Evolutionary conservation across 140 eudicot species (phyloP), one percentile per base, ranked within the genome.

Genomic region (Bidens hawaiensis): DNA sequence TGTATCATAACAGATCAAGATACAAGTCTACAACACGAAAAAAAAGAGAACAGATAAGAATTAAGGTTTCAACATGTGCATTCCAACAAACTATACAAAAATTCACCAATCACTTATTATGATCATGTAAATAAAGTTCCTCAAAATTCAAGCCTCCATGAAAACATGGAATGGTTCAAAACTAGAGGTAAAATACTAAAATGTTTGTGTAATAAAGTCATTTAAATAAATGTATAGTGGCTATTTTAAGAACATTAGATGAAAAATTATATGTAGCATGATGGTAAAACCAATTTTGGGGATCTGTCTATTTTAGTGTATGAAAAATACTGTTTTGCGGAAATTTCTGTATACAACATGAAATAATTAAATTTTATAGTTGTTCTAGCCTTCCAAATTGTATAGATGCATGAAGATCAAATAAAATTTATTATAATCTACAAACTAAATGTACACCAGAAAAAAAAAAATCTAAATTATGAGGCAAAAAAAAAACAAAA

Each of bases 111-210:
- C 22, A 26, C 0, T 25, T n/a, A 25, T 51, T 56, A n/a, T n/a
- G n/a, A n/a, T n/a, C n/a, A 15, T 16, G 15, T 56, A 23, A n/a
- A 30, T 27, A 6, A 27, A 54, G 61, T 22, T 30, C 42, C 15
- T 28, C 16, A 28, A 28, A 30, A 56, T 56, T 43, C 62, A 56
- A 56, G 43, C 62, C 15, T n/a, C 16, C 43, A 56, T 55, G 25
- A 23, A 27, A 24, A 25, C 60, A 53, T 53, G 13, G 21, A 53
- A 5, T 14, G 14, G 17, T 19, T 53, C 60, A 3, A 26, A 53
- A 53, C 2, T 25, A 25, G 19, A 25, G 36, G 36, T 52, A 52
- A 53, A 26, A 6, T 53, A 53, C 60, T 53, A 26, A 25, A 13
- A 53, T 25, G 38, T 26, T 1, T 23, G 16, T 53, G 60, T 5